Percentiles rank a stretch among this genome's conserved stretches.
phyloP scores from a whole-genome alignment of 371 early-diverging fungal genomes.

The Dinochytrium kinnereticum region DNA sequence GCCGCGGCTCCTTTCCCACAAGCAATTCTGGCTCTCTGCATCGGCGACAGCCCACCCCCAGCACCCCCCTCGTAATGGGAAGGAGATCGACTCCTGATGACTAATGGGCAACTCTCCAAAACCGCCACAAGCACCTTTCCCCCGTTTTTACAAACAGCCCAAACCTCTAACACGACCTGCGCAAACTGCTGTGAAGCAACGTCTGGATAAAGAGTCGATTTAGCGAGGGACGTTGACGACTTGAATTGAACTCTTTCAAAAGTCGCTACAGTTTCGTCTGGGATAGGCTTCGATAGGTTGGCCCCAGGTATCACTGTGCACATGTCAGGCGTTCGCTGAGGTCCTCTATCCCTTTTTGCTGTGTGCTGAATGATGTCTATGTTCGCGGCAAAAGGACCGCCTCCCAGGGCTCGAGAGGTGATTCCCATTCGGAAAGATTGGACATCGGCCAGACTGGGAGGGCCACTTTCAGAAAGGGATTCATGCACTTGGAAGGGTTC shows the following conservation, averaged over 20 bases:
- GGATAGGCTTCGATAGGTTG: background rate
- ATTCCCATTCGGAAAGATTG: constrained; percentile 72
- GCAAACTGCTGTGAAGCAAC: constrained; percentile 77
- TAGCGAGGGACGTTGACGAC: constrained; percentile 84
- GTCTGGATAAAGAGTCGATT: constrained; percentile 74
- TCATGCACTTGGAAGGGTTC: background rate
- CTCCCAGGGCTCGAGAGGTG: constrained; percentile 57
- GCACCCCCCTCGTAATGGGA: constrained; percentile 64
- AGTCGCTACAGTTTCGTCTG: constrained; percentile 54
- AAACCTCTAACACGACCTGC: constrained; percentile 70
- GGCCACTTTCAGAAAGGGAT: background rate
- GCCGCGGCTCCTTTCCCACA: background rate
- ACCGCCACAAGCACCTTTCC: constrained; percentile 62
- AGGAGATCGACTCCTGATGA: constrained; percentile 87
- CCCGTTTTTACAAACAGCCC: constrained; percentile 54
- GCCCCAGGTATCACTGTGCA: background rate
- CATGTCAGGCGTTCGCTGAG: constrained; percentile 69
- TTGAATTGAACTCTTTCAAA: constrained; percentile 92
- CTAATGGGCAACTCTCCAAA: constrained; percentile 70
- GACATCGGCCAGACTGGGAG: constrained; percentile 34
- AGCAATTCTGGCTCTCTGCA: background rate
- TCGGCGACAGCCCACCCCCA: background rate
- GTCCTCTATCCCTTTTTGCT: constrained; percentile 88
- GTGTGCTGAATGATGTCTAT: constrained; percentile 88
- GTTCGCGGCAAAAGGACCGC: background rate